Conservation (phyloP, 495 filamentous ascomycete genomes). For the Hypoxylon fuscum region DNA sequence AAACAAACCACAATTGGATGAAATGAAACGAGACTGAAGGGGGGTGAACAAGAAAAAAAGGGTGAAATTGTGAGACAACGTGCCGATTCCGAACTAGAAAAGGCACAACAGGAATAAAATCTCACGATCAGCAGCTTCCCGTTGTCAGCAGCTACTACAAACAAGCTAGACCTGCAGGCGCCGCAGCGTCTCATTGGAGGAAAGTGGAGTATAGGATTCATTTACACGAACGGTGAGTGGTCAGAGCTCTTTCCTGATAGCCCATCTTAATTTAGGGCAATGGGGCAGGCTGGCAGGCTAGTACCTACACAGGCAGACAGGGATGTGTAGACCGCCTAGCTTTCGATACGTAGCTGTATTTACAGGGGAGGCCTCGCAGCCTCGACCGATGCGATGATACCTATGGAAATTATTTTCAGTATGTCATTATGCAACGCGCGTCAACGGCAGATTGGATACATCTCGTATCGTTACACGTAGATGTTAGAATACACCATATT, state of each 20-base stretch:
- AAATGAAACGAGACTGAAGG: too few relatives aligned
- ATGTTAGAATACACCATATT: too few relatives aligned
- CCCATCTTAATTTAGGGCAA: conserved; percentile 31
- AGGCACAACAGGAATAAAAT: conserved; percentile 21
- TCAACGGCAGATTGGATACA: background rate
- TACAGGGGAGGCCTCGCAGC: conserved; percentile 22
- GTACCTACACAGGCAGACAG: background rate
- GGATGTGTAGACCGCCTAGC: conserved; percentile 14
- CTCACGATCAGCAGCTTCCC: conserved; percentile 41
- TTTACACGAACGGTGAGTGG: conserved; percentile 14
- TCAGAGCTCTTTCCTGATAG: conserved; percentile 9
- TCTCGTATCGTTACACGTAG: too few relatives aligned
- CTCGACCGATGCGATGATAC: too few relatives aligned
- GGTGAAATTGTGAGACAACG: conserved; percentile 36
- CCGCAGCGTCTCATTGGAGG: conserved; percentile 19
- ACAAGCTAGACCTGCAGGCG: conserved; percentile 4
- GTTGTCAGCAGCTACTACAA: conserved; percentile 27
- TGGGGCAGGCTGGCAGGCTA: conserved; percentile 2
- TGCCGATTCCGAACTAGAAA: conserved; percentile 41
- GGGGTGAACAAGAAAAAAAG: conserved; percentile 20
- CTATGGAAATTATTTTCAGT: conserved; percentile 8
- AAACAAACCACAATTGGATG: conserved; percentile 6
- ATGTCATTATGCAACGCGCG: conserved; percentile 10
- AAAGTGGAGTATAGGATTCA: conserved; percentile 15
- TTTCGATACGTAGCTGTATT: background rate